Base-by-base conservation (phyloP, 2,329 filamentous ascomycete species). In the Pseudogymnoascus sp. region DNA sequence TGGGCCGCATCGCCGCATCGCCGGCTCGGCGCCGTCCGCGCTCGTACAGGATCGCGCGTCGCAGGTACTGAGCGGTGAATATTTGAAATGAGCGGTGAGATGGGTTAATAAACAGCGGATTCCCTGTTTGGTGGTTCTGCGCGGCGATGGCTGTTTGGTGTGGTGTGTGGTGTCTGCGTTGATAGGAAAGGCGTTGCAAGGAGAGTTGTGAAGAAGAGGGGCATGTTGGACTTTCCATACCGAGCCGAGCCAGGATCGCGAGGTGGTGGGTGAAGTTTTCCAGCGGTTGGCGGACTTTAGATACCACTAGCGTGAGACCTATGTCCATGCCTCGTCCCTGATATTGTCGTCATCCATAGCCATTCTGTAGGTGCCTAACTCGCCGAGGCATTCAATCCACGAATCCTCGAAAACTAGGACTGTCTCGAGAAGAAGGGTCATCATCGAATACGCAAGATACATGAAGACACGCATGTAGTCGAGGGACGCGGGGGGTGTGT, bases 381-480 rank as follows among this genome's bases (percentile, higher is more conserved):
- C 93, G 0, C 93, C 93, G 0, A 97, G 77, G 62, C 93, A 97
- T 68, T 97, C 93, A 8, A 96, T 90, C 93, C 93, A 97, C 0
- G 90, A 96, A 64, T 95, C 89, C 61, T 89, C 84, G 67, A 96
- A 97, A 0, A 83, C 81, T 0, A 89, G 86, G 0, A 96, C 90
- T 0, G 90, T 96, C 70, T 97, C 93, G 64, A 92, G 89, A 0
- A 97, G 75, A 0, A 97, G 75, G 0, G 90, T 88, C 83, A 97
- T 91, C 85, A 96, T 96, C 1, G 88, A 89, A 67, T 97, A 97
- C 0, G 92, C 88, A n/a, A 93, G 75, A 66, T 96, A 96, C 0
- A 97, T 91, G 63, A 96, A 97, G 0, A 87, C 86, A 0, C 96
- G 77, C 92, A 97, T 97, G 63, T 96, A 89, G 61, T 97, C 92